Evolutionary conservation across 148 eudicot species (phyloP), one percentile per base, ranked within the genome.

Genomic region (Pouteria glomerata): DNA sequence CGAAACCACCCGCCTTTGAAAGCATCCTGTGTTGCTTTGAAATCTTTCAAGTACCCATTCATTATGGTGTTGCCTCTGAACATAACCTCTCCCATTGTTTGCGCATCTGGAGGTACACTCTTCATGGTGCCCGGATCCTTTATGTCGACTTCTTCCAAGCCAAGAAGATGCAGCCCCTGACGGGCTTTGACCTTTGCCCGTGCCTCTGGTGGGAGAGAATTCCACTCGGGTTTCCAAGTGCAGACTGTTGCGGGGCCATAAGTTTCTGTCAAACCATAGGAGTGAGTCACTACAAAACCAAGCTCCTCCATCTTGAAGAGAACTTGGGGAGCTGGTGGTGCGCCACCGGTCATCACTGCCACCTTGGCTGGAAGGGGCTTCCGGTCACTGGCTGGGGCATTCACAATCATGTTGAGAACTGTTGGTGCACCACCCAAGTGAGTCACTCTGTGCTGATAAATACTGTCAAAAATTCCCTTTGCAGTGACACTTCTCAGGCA

Each of bases 351-450:
- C 85, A 84, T 83, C 19, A 84, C 85, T 19, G 55, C 33, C 57
- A 90, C 87, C 72, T 85, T 84, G 3, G 82, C 67, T 0, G 87
- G 78, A 59, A 91, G 77, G 12, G 81, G 79, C 69, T 66, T 81
- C 59, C 74, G 71, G 29, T 81, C 85, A 13, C 63, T 61, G 12
- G 73, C 58, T 1, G 74, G 72, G 29, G 87, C 77, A 57, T 90
- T 87, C 8, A 81, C 37, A 1, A 90, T 79, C 84, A 87, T 87
- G 78, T 77, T 87, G 31, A 90, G 24, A n/a, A 90, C 82, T 0
- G 91, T 85, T 1, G 96, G 96, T 65, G 96, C 96, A 59, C 96
- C 91, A 29, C 88, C 62, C 88, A 90, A 83, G 76, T 83, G 80
- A 30, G 89, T 85, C 50, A 90, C 91, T 24, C 75, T 72, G 68